Base-by-base conservation (phyloP, 2,329 filamentous ascomycete species). In the Neoscytalidium dimidiatum region DNA sequence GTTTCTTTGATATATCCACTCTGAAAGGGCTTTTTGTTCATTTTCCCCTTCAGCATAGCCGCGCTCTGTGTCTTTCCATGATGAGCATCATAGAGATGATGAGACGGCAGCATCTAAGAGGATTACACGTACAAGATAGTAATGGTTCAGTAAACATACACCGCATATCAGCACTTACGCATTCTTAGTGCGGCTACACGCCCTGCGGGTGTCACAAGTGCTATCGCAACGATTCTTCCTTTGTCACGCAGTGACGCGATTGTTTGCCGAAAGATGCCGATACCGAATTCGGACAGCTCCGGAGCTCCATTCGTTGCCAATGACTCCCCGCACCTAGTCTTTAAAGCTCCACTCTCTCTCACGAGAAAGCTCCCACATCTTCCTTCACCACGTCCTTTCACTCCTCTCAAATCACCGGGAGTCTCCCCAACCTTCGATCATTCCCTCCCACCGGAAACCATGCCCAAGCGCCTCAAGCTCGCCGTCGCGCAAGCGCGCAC, bases 401-500 rank as follows among this genome's bases (percentile, higher is more conserved):
- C 56, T 41, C 14, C 26, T 8, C 28, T 19, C 26, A 9, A 23
- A 7, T n/a, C 35, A 2, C n/a, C 9, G 21, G 21, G 5, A 28
- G 14, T 14, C 21, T 9, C 58, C n/a, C 35, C 51, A n/a, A 23
- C 5, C 28, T 29, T 28, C 7, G 29, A 4, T 11, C 17, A 26
- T 3, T 26, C 31, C 8, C 8, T 29, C 14, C 38, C 41, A 11
- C n/a, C n/a, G n/a, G n/a, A 23, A 38, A 69, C 49, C 6, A 81
- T 81, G 79, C 77, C 80, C 9, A 76, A 80, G 62, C 78, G 70
- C 31, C 76, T 84, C 67, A 82, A 76, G 63, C 77, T 84, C 61
- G 82, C 81, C n/a, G 78, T 81, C 28, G 80, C 82, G 9, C 82
- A 84, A 73, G 75, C 77, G 49, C 79, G 79, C 64, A 83, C 82